Evolutionary conservation across 2,329 filamentous ascomycete species (phyloP).

Genomic region (Dryadomyces quercus-mongolicae): DNA sequence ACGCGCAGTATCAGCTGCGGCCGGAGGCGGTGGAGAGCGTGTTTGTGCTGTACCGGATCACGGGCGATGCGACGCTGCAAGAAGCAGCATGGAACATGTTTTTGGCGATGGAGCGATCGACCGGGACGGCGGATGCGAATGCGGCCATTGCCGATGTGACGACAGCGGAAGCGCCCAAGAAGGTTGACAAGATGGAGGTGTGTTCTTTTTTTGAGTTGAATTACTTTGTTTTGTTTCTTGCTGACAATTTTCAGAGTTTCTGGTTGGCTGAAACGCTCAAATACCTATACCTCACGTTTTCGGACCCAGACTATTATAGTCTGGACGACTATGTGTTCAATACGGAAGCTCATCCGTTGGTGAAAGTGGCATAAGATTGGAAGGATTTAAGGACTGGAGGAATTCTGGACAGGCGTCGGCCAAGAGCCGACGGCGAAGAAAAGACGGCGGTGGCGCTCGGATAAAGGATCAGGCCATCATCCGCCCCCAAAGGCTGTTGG

Average conservation of each 20-base stretch:
- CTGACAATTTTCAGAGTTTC: slow-evolving; percentile 9
- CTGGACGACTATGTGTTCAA: slow-evolving; percentile 13
- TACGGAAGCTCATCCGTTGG: slow-evolving; percentile 13
- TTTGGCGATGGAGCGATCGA: slow-evolving; percentile 54
- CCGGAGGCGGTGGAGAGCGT: slow-evolving; percentile 66
- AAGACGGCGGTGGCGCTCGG: no score
- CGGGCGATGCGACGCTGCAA: slow-evolving; percentile 56
- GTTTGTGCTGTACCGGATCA: slow-evolving; percentile 72
- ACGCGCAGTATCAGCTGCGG: slow-evolving; percentile 39
- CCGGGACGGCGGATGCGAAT: slow-evolving; percentile 17
- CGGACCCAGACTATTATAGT: slow-evolving; percentile 10
- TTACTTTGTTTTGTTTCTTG: no score
- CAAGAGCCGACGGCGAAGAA: no score
- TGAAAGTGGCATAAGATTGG: no score
- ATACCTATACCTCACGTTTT: slow-evolving; percentile 12
- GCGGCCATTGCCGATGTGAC: slow-evolving; percentile 22
- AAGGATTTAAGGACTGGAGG: no score
- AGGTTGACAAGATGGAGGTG: slow-evolving; percentile 25
- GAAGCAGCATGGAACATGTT: slow-evolving; percentile 75
- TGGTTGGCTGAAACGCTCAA: slow-evolving; percentile 14
- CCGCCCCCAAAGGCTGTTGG: no score
- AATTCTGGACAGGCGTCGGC: no score
- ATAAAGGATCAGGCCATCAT: no score
- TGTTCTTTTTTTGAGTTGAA: background rate
- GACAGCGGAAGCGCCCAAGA: slow-evolving; percentile 21